A percentile compares a stretch with the other conserved stretches of the same genome.
These are phyloP conservation scores for Amphirosellinia nigrospora DNA, from an alignment of 495 filamentous ascomycete genomes.

Conservation along the genomic window DNA sequence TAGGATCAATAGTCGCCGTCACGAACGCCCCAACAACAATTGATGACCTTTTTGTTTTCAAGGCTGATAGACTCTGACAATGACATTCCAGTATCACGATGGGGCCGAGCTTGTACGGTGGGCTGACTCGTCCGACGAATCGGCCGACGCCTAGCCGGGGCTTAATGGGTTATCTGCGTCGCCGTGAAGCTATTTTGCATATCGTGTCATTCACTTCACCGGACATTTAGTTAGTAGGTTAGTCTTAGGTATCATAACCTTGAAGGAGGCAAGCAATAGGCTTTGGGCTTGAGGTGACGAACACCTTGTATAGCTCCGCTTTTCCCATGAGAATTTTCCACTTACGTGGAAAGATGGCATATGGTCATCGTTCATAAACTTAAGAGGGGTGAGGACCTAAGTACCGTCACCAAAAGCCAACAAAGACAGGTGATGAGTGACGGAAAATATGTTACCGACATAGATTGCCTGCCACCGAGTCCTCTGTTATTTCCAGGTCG, in stretches of 20 bases:
- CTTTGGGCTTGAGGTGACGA: neutral
- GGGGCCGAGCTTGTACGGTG: neutral
- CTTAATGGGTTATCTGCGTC: neutral
- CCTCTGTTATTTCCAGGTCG: neutral
- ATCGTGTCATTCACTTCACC: neutral
- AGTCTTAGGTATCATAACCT: neutral
- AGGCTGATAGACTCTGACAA: neutral
- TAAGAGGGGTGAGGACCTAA: neutral
- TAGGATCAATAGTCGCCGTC: neutral
- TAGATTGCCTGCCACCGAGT: neutral
- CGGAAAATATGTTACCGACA: neutral
- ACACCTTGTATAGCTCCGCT: neutral
- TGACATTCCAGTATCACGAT: neutral
- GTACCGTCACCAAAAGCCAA: neutral
- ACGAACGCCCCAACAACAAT: neutral
- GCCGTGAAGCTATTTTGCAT: neutral
- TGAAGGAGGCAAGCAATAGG: neutral
- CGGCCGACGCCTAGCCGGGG: neutral
- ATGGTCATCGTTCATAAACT: neutral
- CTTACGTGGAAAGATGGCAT: neutral
- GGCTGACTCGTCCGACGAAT: neutral
- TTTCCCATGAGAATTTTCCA: neutral
- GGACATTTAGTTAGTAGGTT: neutral
- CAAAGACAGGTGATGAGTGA: neutral
- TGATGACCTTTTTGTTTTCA: neutral